Evolutionary conservation across 345 rosid species (phyloP), one percentile per base, ranked within the genome.

Genomic region (Eucalyptus guilfoylei): DNA sequence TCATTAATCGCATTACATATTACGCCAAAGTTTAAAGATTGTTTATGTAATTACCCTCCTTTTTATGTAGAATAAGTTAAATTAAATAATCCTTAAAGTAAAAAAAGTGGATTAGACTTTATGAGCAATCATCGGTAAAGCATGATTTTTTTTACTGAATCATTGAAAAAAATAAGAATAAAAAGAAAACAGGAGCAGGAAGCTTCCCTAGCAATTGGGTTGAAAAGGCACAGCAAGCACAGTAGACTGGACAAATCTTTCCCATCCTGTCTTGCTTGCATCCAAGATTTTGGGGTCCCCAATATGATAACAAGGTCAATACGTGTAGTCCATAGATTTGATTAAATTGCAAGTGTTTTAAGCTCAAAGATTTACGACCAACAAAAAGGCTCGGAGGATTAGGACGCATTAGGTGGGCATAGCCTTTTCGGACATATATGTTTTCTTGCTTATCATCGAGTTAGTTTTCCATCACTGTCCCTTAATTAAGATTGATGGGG

Each of bases 1-100:
- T 6, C 2, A 0, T 28, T 12, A 28, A 12, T 7, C 0, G 13
- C 2, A 6, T 62, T 13, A 0, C 9, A 13, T 12, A 12, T 28
- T 28, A 6, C 1, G 9, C 0, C 2, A 60, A 3, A 62, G 2
- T 28, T 60, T 3, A 28, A 6, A 30, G 0, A 12, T 12, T 62
- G 13, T 6, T 11, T 6, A 13, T 0, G 2, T 12, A 28, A 11
- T 62, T 5, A 28, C 4, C 15, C 1, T 40, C 5, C 6, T 19
- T 72, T 40, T 76, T 5, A 40, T 3, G 47, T 40, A 21, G 28
- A 23, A 76, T 7, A 11, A 76, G 6, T 21, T 76, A 76, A 40
- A 23, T 3, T 21, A 40, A 76, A 42, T 7, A 40, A 21, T 7
- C 47, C 30, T 11, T 40, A 11, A 21, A 37, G 28, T 76, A 11